Conservation (phyloP, 306 rosid species). For the Sesbania bispinosa region DNA sequence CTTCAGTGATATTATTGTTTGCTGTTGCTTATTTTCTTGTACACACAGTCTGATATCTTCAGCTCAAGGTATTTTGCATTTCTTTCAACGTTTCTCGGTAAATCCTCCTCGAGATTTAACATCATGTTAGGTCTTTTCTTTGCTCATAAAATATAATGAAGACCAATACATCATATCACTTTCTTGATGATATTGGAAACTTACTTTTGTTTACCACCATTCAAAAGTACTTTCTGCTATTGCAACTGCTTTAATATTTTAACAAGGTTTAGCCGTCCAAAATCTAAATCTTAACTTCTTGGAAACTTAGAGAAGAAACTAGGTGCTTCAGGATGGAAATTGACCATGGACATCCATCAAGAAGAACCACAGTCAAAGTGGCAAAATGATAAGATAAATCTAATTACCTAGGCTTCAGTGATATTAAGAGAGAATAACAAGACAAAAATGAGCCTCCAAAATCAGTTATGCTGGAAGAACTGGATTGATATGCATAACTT, state of each 20-base stretch:
- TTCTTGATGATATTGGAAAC: neutral
- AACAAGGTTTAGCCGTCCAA: neutral
- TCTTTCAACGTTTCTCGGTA: no score
- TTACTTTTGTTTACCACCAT: neutral
- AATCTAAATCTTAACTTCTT: neutral
- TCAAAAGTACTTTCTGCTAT: neutral
- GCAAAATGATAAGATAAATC: neutral
- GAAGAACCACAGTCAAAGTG: neutral
- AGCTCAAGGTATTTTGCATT: no score
- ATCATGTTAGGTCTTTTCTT: no score
- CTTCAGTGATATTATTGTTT: no score
- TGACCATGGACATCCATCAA: neutral
- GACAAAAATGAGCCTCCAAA: neutral
- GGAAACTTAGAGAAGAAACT: neutral
- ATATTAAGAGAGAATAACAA: neutral
- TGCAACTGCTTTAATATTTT: no score
- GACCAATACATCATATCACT: neutral
- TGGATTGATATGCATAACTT: neutral
- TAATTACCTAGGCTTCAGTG: neutral
- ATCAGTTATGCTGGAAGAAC: neutral
- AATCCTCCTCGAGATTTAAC: no score
- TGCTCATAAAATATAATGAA: no score
- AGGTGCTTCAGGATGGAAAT: neutral
- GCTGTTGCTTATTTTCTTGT: no score
- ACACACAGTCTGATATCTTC: no score